Conservation (phyloP, 1,284 basidiomycete species). For the Sanghuangporus sanghuang region DNA sequence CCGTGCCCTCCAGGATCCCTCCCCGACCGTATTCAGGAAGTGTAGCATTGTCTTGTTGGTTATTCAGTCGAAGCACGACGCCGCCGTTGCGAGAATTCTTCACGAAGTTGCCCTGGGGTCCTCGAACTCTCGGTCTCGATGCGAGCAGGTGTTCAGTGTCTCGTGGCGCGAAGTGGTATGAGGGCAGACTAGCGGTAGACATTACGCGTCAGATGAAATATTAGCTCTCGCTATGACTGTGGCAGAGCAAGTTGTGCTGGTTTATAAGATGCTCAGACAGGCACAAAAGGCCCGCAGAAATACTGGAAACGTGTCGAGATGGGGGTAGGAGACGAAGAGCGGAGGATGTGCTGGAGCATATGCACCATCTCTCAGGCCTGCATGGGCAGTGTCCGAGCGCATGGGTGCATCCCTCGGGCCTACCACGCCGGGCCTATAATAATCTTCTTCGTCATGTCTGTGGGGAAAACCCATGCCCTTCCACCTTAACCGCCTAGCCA, state of each 20-base stretch:
- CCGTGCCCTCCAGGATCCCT: slow-evolving; percentile 47
- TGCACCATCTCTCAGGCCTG: slow-evolving; percentile 8
- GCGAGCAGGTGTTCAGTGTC: slow-evolving; percentile 48
- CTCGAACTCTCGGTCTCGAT: slow-evolving; percentile 33
- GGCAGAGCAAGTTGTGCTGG: not conserved
- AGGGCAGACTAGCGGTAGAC: slow-evolving; percentile 41
- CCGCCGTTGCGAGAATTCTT: slow-evolving; percentile 56
- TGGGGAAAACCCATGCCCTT: slow-evolving; percentile 8
- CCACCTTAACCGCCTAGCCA: not conserved
- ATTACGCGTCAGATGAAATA: slow-evolving; percentile 18
- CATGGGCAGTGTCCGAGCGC: not conserved
- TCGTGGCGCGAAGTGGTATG: slow-evolving; percentile 48
- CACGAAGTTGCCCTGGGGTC: slow-evolving; percentile 45
- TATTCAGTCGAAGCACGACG: slow-evolving; percentile 43
- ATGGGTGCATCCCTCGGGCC: not conserved
- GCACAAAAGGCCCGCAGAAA: not conserved
- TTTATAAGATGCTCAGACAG: not conserved
- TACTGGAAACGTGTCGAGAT: not conserved
- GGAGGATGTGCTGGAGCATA: slow-evolving; percentile 7
- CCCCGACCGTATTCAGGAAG: slow-evolving; percentile 56
- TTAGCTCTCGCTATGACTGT: not conserved
- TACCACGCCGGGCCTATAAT: slow-evolving; percentile 5
- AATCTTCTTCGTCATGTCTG: not conserved
- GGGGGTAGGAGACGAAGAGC: not conserved
- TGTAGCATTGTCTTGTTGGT: slow-evolving; percentile 43